Evolutionary conservation across 108 stramenopile genomes (phyloP).

Genomic region (Nannochloropsis salina): DNA sequence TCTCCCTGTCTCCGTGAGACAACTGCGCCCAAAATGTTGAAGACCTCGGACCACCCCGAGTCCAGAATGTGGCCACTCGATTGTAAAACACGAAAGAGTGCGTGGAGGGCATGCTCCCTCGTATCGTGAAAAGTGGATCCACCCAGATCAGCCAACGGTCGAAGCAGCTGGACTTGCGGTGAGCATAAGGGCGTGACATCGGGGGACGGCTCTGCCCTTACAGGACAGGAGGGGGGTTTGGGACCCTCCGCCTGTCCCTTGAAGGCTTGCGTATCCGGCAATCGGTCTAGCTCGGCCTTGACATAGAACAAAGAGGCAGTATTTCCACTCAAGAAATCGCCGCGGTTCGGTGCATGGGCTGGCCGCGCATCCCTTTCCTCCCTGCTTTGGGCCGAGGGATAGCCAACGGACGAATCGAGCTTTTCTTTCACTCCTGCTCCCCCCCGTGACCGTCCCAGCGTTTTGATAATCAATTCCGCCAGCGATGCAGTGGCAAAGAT

Average conservation of each 20-base stretch:
- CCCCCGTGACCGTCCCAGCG: not conserved
- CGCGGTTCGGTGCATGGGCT: not conserved
- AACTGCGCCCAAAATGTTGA: constrained; percentile 25
- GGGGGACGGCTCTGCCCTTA: no score
- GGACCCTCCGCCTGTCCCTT: not conserved
- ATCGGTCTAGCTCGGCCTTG: not conserved
- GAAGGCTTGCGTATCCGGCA: not conserved
- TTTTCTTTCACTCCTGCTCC: not conserved
- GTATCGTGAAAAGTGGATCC: constrained; percentile 35
- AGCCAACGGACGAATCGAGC: not conserved
- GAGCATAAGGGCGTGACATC: not conserved
- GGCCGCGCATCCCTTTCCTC: not conserved
- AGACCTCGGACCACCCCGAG: constrained; percentile 29
- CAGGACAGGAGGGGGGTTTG: not conserved
- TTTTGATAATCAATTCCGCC: not conserved
- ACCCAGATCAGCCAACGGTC: constrained; percentile 33
- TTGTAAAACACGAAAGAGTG: constrained; percentile 32
- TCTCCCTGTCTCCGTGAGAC: not conserved
- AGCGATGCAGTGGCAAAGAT: not conserved
- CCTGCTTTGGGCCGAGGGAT: not conserved
- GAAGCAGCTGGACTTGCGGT: constrained; percentile 31
- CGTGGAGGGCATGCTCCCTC: constrained; percentile 30
- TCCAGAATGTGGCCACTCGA: constrained; percentile 40
- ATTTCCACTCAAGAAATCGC: not conserved
- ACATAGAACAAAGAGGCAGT: not conserved